A percentile compares a stretch with the other conserved stretches of the same genome.
Evolutionary conservation across 2,329 filamentous ascomycete species (phyloP).

Genomic region (Colletotrichum endophyticum): DNA sequence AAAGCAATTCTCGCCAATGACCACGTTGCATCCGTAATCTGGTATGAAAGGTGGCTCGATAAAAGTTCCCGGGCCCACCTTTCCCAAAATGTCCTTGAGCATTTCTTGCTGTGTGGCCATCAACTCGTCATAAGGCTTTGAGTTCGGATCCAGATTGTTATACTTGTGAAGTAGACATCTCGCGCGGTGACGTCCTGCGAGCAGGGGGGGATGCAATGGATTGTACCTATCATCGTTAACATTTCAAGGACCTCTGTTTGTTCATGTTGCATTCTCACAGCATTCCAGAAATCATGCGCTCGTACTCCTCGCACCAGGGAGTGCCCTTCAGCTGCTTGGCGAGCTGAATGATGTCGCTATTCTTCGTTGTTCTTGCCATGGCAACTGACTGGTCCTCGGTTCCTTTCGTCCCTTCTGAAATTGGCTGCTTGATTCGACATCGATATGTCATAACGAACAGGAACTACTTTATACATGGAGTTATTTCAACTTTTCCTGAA

Average conservation of each 20-base stretch:
- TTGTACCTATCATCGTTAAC: conserved; percentile 42
- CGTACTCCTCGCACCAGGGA: conserved; percentile 56
- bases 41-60: conserved; percentile 67
- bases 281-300: conserved; percentile 69
- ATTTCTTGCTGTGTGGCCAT: conserved; percentile 43
- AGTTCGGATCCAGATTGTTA: conserved; percentile 57
- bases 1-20: conserved; percentile 65
- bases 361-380: background rate
- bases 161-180: conserved; percentile 62
- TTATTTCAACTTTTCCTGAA: background rate
- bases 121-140: conserved; percentile 45
- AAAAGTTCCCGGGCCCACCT: conserved; percentile 54
- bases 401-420: background rate
- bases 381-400: background rate
- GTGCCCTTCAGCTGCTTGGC: background rate
- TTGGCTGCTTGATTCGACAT: background rate
- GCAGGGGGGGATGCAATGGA: conserved; percentile 50
- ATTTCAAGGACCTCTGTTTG: background rate
- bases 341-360: background rate
- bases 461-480: background rate
- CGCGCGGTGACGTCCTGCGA: conserved; percentile 54
- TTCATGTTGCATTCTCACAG: conserved; percentile 29
- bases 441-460: background rate
- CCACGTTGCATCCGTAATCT: conserved; percentile 71
- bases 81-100: conserved; percentile 53